Conservation (phyloP, 2,329 filamentous ascomycete genomes). For the Zymoseptoria tritici region DNA sequence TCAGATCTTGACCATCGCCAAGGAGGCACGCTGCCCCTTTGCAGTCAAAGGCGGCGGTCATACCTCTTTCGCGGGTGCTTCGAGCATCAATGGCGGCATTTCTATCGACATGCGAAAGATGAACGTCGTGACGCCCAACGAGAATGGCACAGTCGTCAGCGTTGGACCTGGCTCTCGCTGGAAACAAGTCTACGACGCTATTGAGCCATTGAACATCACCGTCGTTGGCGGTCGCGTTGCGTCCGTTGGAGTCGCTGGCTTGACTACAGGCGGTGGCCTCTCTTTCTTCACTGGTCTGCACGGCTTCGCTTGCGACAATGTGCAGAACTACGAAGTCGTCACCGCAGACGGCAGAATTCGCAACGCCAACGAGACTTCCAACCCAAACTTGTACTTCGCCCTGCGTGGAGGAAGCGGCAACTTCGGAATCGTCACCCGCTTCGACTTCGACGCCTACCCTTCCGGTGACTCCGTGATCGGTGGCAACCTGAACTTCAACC, state of each 20-base stretch:
- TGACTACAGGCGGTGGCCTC: conserved; percentile 23
- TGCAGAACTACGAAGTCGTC: conserved; percentile 24
- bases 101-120: conserved; percentile 20
- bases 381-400: conserved; percentile 22
- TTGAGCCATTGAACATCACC: conserved; percentile 12
- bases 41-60: conserved; percentile 26
- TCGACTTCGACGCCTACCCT: conserved; percentile 18
- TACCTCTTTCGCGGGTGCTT: conserved; percentile 16
- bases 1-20: conserved; percentile 4
- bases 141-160: conserved; percentile 3
- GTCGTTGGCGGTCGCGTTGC: conserved; percentile 22
- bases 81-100: conserved; percentile 22
- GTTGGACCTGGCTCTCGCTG: conserved; percentile 16
- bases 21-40: conserved; percentile 17
- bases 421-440: conserved; percentile 26
- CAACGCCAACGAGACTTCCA: conserved; percentile 16
- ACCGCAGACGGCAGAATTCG: conserved; percentile 18
- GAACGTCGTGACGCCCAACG: conserved; percentile 12
- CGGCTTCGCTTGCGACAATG: conserved; percentile 25
- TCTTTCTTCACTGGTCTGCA: conserved; percentile 23
- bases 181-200: conserved; percentile 15
- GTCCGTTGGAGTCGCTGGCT: conserved; percentile 24
- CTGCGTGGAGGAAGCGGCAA: conserved; percentile 23
- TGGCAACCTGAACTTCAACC: conserved; percentile 8
- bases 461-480: conserved; percentile 12